Percentiles rank a stretch among this genome's conserved stretches.
These are phyloP conservation scores for Dictyostelium intermedium DNA, from an alignment of 78 protist genomes.

Conservation along the genomic window DNA sequence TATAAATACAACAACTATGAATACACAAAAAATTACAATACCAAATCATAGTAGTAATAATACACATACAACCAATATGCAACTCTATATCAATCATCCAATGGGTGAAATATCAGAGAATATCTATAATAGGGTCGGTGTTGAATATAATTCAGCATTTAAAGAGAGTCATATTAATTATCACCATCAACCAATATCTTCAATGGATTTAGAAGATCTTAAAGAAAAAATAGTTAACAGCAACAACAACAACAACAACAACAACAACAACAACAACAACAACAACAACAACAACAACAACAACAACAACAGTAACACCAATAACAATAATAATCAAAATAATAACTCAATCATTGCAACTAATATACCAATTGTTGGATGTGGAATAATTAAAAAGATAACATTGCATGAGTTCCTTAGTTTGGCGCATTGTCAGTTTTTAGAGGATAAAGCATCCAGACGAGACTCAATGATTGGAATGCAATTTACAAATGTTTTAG, in stretches of 20 bases:
- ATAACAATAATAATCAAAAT: too few relatives aligned
- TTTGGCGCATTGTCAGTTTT: conserved; percentile 39
- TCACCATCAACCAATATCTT: conserved; percentile 1
- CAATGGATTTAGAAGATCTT: neutral
- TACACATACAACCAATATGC: neutral
- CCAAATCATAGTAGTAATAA: neutral
- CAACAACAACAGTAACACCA: neutral
- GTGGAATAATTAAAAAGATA: conserved; percentile 5
- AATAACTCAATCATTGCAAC: neutral
- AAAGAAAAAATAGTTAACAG: neutral
- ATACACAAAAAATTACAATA: neutral
- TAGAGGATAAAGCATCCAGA: conserved; percentile 53
- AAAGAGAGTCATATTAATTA: neutral
- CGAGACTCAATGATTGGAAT: conserved; percentile 46
- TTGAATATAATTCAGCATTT: neutral
- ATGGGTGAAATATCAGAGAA: neutral
- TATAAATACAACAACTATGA: neutral
- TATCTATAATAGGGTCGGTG: conserved; percentile 1
- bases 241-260: neutral
- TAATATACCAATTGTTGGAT: neutral
- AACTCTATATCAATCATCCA: neutral
- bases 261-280: neutral
- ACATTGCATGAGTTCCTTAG: conserved; percentile 54
- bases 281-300: neutral
- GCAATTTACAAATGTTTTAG: neutral